Evolutionary conservation across 2,329 filamentous ascomycete genomes (phyloP), one percentile per base, ranked within the genome.

Genomic region (Catunica adiposa): DNA sequence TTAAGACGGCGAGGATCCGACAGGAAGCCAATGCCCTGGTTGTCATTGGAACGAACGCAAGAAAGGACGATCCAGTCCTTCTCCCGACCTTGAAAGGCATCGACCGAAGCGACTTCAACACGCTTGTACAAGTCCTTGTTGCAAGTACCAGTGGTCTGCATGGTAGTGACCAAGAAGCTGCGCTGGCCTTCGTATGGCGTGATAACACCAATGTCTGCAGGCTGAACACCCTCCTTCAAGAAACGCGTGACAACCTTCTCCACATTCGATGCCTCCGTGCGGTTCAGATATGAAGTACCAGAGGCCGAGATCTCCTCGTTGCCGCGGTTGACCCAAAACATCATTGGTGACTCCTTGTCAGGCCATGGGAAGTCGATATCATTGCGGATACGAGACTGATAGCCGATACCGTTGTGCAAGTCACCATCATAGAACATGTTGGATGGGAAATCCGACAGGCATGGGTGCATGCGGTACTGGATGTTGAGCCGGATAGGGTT

Each of bases 401-500:
- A 86, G 0, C 89, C 94, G 50, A 98, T 87, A 65, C 92, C 92
- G 63, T 98, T 98, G 69, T 98, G 92, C 56, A 98, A 76, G 56
- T 88, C 92, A 20, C 92, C 92, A 64, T 97, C 92, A 69, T 98
- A 98, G 69, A 98, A 98, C 92, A 98, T 97, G 71, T 97, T 97
- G 58, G 90, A 97, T 0, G 92, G 92, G 64, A 98, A 98, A 64
- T 94, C 86, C 1, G 92, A 97, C 44, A 98, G 76, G 65, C 90
- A 96, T 25, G 92, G 92, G 65, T 98, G 92, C 92, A 98, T 98
- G 66, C 92, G 90, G 67, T 98, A 98, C 67, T 98, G 92, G 38
- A 95, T 89, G 63, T 95, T 94, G 55, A 98, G 78, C 54, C 90
- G 86, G 62, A 96, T 96, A 6, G 92, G 92, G 40, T 84, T 82